Conservation (phyloP, 2,329 filamentous ascomycete genomes). For the Teratosphaeria viscida region DNA sequence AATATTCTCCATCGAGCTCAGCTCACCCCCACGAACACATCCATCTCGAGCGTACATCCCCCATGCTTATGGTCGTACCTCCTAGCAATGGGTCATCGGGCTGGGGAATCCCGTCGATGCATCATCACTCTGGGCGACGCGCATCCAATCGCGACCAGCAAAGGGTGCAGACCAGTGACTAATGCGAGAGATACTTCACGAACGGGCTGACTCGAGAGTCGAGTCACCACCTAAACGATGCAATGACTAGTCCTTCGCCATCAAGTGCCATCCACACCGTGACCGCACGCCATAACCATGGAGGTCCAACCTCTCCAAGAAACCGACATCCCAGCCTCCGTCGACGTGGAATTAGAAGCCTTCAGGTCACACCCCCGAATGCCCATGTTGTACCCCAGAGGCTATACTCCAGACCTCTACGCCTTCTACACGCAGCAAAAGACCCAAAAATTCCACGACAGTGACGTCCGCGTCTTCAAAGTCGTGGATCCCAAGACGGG, state of each 20-base stretch:
- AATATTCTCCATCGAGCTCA: not conserved
- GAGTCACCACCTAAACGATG: not conserved
- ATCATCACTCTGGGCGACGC: too few species aligned
- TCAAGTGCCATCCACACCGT: not conserved
- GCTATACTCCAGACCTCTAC: slow-evolving; percentile 16
- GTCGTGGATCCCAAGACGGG: slow-evolving; percentile 13
- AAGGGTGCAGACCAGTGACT: not conserved
- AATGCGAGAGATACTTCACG: not conserved
- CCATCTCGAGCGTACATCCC: too few species aligned
- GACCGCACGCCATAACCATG: slow-evolving; percentile 8
- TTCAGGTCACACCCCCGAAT: slow-evolving; percentile 16
- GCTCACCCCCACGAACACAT: not conserved
- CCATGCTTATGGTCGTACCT: too few species aligned
- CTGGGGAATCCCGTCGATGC: too few species aligned
- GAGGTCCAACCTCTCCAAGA: slow-evolving; percentile 8
- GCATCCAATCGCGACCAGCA: too few species aligned
- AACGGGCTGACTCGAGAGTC: not conserved
- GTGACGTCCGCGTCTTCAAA: slow-evolving; percentile 8
- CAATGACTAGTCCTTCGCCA: not conserved
- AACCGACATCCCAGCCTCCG: slow-evolving; percentile 13
- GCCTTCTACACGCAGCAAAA: slow-evolving; percentile 12
- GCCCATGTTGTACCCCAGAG: slow-evolving; percentile 15
- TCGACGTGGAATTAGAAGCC: slow-evolving; percentile 15
- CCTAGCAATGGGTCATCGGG: too few species aligned
- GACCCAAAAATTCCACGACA: slow-evolving; percentile 5